These are phyloP conservation scores for Nemania sp. DNA, from an alignment of 2,329 filamentous ascomycete genomes.

Conservation along the genomic window DNA sequence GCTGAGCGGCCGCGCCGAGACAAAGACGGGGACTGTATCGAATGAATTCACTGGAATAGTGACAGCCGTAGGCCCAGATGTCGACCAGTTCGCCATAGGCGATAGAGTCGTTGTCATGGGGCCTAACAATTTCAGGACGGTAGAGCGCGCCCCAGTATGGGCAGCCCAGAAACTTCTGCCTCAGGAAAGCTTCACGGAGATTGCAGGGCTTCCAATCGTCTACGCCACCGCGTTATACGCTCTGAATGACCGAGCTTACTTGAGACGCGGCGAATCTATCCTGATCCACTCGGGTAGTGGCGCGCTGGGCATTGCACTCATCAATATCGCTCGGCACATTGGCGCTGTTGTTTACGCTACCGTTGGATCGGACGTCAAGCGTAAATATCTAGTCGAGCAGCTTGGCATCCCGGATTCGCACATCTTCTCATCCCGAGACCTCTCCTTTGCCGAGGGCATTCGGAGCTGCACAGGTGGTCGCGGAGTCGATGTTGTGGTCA, in stretches of 20 bases:
- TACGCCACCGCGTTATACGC: not conserved
- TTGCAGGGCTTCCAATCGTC: not conserved
- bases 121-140: conserved; percentile 23
- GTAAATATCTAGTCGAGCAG: not conserved
- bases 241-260: not conserved
- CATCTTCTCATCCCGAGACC: not conserved
- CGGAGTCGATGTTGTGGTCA: not conserved
- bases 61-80: not conserved
- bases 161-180: conserved; percentile 20
- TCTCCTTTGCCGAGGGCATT: not conserved
- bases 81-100: not conserved
- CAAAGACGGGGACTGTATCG: not conserved
- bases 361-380: not conserved
- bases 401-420: not conserved
- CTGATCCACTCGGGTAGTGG: not conserved
- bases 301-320: not conserved
- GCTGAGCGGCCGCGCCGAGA: conserved; percentile 9
- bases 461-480: not conserved
- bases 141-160: conserved; percentile 34
- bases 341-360: not conserved
- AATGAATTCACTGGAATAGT: conserved; percentile 15
- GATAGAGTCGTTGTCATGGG: conserved; percentile 28
- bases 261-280: not conserved
- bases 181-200: not conserved
- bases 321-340: not conserved